phyloP scores from a whole-genome alignment of 2,329 filamentous ascomycete genomes.

The Cadophora sp. region DNA sequence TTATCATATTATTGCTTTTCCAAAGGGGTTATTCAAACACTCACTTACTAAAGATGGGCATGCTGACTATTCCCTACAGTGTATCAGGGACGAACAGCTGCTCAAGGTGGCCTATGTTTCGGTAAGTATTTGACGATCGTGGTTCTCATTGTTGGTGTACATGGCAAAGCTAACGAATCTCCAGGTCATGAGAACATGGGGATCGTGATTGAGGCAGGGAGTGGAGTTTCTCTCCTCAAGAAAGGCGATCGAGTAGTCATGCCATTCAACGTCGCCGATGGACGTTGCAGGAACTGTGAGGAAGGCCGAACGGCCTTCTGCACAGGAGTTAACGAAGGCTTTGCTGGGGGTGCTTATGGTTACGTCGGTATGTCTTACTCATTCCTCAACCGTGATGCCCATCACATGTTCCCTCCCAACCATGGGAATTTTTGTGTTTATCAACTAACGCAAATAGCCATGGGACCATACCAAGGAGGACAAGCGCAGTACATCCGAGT shows the following conservation, averaged over 20 bases:
- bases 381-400: neutral
- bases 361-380: slow-evolving; percentile 49
- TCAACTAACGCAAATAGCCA: slow-evolving; percentile 49
- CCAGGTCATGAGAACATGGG: slow-evolving; percentile 87
- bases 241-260: slow-evolving; percentile 81
- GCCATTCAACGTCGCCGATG: slow-evolving; percentile 85
- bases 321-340: slow-evolving; percentile 67
- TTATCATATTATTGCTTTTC: too few species aligned
- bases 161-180: slow-evolving; percentile 54
- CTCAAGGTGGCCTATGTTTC: slow-evolving; percentile 67
- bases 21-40: too few species aligned
- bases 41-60: neutral
- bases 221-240: slow-evolving; percentile 70
- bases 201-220: slow-evolving; percentile 70
- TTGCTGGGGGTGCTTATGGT: slow-evolving; percentile 65
- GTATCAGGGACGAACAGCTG: slow-evolving; percentile 71
- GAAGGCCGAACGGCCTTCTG: slow-evolving; percentile 81
- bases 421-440: neutral
- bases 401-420: neutral
- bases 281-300: slow-evolving; percentile 83
- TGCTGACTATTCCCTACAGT: slow-evolving; percentile 46
- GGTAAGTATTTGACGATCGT: slow-evolving; percentile 45
- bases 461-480: slow-evolving; percentile 68
- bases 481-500: slow-evolving; percentile 73
- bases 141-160: too few species aligned